A percentile compares a stretch with the other conserved stretches of the same genome.
phyloP scores from a whole-genome alignment of 352 stramenopile genomes.

The Peronospora destructor region DNA sequence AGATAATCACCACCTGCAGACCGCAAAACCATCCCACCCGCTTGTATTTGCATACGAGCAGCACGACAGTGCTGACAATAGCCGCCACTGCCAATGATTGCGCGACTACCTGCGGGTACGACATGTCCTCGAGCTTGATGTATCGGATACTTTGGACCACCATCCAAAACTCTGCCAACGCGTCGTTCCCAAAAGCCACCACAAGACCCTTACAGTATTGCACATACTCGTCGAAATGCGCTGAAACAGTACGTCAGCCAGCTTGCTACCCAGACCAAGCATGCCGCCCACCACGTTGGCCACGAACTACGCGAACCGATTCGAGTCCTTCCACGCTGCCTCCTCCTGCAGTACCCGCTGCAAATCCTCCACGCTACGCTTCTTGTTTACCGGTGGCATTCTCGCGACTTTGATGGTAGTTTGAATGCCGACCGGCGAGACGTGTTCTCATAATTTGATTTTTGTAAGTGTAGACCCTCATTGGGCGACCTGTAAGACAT shows the following conservation, averaged over 20 bases:
- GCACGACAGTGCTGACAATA: slow-evolving; percentile 8
- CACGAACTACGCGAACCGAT: slow-evolving; percentile 54
- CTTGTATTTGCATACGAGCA: slow-evolving; percentile 51
- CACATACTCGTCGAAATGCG: slow-evolving; percentile 23
- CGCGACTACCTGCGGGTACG: slow-evolving; percentile 33
- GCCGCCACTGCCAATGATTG: slow-evolving; percentile 25
- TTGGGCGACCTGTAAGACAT: neutral
- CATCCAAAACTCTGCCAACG: slow-evolving; percentile 30
- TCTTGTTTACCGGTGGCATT: slow-evolving; percentile 22
- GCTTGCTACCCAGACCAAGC: slow-evolving; percentile 33
- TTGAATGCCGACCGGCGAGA: neutral
- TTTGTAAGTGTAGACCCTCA: no score
- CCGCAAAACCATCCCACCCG: slow-evolving; percentile 54
- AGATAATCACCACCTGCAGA: slow-evolving; percentile 47
- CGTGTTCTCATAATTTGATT: no score
- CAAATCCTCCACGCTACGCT: slow-evolving; percentile 23
- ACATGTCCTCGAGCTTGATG: slow-evolving; percentile 30
- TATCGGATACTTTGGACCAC: slow-evolving; percentile 24
- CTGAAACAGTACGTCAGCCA: slow-evolving; percentile 23
- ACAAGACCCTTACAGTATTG: slow-evolving; percentile 9
- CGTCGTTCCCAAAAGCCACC: slow-evolving; percentile 7
- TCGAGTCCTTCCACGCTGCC: slow-evolving; percentile 51
- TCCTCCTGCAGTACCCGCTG: slow-evolving; percentile 20
- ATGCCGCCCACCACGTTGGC: slow-evolving; percentile 53
- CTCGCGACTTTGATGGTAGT: neutral